Percentiles rank a stretch among this genome's conserved stretches.
Conservation (phyloP, 345 rosid species). For the Microcos paniculata region DNA sequence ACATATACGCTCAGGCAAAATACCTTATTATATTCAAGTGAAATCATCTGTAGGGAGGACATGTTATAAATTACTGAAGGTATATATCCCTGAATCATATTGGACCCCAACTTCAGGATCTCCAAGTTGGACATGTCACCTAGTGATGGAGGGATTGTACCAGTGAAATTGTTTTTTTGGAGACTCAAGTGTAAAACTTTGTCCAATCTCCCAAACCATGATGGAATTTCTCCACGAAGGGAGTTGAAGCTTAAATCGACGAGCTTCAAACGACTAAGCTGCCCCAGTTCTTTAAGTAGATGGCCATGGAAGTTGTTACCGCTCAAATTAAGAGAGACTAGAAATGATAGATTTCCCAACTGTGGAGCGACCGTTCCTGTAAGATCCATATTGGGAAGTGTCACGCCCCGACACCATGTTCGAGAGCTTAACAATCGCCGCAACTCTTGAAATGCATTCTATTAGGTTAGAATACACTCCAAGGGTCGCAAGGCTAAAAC, state of each 20-base stretch:
- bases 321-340: too few species aligned
- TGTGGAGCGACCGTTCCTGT: slow-evolving; percentile 1
- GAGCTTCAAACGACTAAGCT: slow-evolving; percentile 10
- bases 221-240: slow-evolving; percentile 10
- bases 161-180: too few species aligned
- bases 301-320: not conserved
- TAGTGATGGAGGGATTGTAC: too few species aligned
- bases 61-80: too few species aligned
- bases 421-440: too few species aligned
- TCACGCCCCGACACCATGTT: too few species aligned
- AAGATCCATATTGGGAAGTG: not conserved
- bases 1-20: not conserved
- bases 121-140: not conserved
- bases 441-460: too few species aligned
- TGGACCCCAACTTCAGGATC: not conserved
- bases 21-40: too few species aligned
- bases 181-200: not conserved
- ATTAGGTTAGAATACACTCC: too few species aligned
- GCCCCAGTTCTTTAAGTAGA: slow-evolving; percentile 15
- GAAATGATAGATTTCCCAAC: slow-evolving; percentile 20
- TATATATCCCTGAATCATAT: not conserved
- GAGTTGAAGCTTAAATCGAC: not conserved
- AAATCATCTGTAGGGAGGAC: too few species aligned
- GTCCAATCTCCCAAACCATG: slow-evolving; percentile 4
- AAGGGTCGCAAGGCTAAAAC: too few species aligned